A percentile compares a stretch with the other conserved stretches of the same genome.
phyloP scores from a whole-genome alignment of 148 eudicot genomes.

The Amaranthus hypochondriacus region DNA sequence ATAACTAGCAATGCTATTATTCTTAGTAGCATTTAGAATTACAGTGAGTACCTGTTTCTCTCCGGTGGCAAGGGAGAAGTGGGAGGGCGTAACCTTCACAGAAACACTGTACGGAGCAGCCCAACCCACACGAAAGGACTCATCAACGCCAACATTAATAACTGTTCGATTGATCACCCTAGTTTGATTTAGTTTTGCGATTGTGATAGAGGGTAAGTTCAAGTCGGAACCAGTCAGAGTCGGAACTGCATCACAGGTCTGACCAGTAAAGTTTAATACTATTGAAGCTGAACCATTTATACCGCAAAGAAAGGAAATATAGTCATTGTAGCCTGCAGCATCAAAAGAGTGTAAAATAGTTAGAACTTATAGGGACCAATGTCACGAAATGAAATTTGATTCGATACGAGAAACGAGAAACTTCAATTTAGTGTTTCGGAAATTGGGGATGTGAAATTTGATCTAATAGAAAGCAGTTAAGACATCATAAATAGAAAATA shows the following conservation, averaged over 20 bases:
- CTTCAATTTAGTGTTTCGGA: too few species aligned
- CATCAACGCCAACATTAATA: conserved; percentile 57
- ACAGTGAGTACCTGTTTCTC: conserved; percentile 63
- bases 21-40: conserved; percentile 46
- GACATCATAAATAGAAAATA: too few species aligned
- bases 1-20: conserved; percentile 54
- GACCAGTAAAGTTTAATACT: conserved; percentile 72
- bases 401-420: too few species aligned
- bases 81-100: conserved; percentile 60
- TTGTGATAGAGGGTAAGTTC: conserved; percentile 83
- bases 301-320: conserved; percentile 79
- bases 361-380: not conserved
- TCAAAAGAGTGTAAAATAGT: not conserved
- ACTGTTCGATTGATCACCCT: conserved; percentile 60
- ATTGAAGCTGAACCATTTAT: conserved; percentile 86
- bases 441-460: too few species aligned
- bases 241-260: conserved; percentile 48
- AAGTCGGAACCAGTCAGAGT: conserved; percentile 53
- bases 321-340: conserved; percentile 62
- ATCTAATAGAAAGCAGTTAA: too few species aligned
- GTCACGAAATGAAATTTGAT: too few species aligned
- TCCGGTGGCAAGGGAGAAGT: conserved; percentile 56
- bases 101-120: conserved; percentile 80
- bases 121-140: conserved; percentile 82
- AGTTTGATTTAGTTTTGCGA: conserved; percentile 66